phyloP scores from a whole-genome alignment of 306 rosid species.

The Delonix regia region DNA sequence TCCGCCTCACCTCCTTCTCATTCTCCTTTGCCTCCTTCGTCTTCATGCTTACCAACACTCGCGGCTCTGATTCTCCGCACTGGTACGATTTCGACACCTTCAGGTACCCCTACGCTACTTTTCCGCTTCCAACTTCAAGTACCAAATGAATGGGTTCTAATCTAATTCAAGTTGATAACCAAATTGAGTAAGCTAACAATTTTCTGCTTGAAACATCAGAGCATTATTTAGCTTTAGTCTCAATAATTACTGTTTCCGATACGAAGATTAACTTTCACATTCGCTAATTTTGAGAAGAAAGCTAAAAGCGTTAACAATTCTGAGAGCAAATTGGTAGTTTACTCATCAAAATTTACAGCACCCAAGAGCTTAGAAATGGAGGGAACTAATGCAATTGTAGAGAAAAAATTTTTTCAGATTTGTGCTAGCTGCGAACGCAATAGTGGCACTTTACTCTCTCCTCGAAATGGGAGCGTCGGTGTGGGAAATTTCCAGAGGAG shows the following conservation, averaged over 20 bases:
- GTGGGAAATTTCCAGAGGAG: slow-evolving; percentile 93
- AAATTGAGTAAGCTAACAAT: not conserved
- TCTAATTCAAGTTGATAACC: not conserved
- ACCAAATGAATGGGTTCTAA: not conserved
- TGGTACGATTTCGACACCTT: slow-evolving; percentile 92
- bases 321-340: too few species aligned
- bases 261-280: not conserved
- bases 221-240: not conserved
- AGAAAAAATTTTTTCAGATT: slow-evolving; percentile 49
- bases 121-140: not conserved
- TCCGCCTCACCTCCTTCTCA: slow-evolving; percentile 78
- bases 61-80: slow-evolving; percentile 61
- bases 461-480: slow-evolving; percentile 86
- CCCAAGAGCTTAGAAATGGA: not conserved
- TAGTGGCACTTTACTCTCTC: slow-evolving; percentile 79
- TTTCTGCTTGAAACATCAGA: not conserved
- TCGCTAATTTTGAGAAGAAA: not conserved
- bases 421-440: slow-evolving; percentile 85
- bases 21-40: slow-evolving; percentile 77
- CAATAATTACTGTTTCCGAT: not conserved
- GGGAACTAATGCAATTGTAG: not conserved
- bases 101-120: slow-evolving; percentile 51
- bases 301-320: not conserved
- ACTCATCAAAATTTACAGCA: not conserved
- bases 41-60: slow-evolving; percentile 88